Evolutionary conservation across 371 early-diverging fungal species (phyloP), one percentile per base, ranked within the genome.

Genomic region (Coemansia sp.): DNA sequence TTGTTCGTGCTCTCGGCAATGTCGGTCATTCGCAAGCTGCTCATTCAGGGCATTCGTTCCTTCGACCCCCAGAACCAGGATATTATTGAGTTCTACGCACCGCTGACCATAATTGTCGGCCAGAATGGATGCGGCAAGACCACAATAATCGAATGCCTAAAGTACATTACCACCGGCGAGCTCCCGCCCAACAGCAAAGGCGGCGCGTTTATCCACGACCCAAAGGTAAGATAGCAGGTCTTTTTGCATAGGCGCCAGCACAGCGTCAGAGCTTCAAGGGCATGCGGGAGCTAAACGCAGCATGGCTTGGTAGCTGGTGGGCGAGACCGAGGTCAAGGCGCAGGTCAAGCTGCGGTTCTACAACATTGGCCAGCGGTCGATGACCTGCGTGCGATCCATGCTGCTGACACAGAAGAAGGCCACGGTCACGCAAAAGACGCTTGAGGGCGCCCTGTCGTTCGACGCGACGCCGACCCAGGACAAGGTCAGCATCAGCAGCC

Each of bases 111-210:
- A n/a, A 99, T 99, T 65, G 93, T 99, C 16, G 99, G 99, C 0
- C 86, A 88, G 58, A 99, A 99, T 80, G 99, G 99, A 0, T 88
- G 95, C 14, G 99, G 99, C 16, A 99, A 99, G 78, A 99, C 99
- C 80, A 99, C 99, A 2, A 93, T 99, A 61, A 97, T 99, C 62
- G 99, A 99, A 77, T 86, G 94, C 59, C 82, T 99, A 14, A 97
- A 95, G 77, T 99, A 98, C 82, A 91, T 91, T 0, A 97, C 96
- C 11, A 99, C 99, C 0, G 99, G 99, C 4, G 91, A 90, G 47
- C 67, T 92, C 14, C 99, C 99, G 5, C 99, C 99, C 0, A 96
- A 95, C 72, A 84, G 87, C 65, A 90, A 89, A 68, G 94, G 94
- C 16, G 91, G 89, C 45, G 91, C 93, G 0, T 99, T 99, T 83